These are phyloP conservation scores for Irpex sp. DNA, from an alignment of 1,284 basidiomycete genomes.

Conservation along the genomic window DNA sequence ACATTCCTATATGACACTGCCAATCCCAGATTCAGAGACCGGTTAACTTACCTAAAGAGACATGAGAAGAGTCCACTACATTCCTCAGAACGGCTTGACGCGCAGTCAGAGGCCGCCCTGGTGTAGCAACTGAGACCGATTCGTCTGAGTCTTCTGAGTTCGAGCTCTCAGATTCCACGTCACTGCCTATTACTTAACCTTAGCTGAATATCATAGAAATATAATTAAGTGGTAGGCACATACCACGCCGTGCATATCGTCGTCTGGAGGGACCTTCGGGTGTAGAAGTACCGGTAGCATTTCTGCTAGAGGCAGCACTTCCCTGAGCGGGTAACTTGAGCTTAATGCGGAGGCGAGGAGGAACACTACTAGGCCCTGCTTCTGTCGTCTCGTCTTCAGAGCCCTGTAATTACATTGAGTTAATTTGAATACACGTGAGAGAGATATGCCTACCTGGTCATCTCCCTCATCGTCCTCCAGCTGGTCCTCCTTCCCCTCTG, in stretches of 20 bases:
- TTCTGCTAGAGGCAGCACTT: conserved; percentile 28
- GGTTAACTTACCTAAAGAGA: conserved; percentile 47
- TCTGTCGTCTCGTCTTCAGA: conserved; percentile 28
- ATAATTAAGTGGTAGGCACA: background rate
- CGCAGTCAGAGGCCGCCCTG: conserved; percentile 55
- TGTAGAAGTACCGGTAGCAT: conserved; percentile 30
- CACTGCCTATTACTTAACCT: conserved; percentile 28
- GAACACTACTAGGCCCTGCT: conserved; percentile 8
- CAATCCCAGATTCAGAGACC: conserved; percentile 3
- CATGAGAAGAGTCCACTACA: conserved; percentile 61
- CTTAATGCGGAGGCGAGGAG: conserved; percentile 55
- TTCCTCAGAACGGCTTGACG: conserved; percentile 71
- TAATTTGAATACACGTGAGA: conserved; percentile 1
- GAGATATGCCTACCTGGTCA: conserved; percentile 7
- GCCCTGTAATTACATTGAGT: conserved; percentile 7
- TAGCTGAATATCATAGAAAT: conserved; percentile 10
- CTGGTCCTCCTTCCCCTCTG: conserved; percentile 24
- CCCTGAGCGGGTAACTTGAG: conserved; percentile 51
- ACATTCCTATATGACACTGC: background rate
- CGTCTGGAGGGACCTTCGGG: conserved; percentile 23
- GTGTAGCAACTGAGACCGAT: conserved; percentile 30
- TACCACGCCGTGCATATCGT: conserved; percentile 29
- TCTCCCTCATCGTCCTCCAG: conserved; percentile 32
- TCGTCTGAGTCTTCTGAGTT: conserved; percentile 29
- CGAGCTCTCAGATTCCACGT: conserved; percentile 55